Base-by-base conservation (phyloP, 2,329 filamentous ascomycete species). In the Diaporthe longicolla region DNA sequence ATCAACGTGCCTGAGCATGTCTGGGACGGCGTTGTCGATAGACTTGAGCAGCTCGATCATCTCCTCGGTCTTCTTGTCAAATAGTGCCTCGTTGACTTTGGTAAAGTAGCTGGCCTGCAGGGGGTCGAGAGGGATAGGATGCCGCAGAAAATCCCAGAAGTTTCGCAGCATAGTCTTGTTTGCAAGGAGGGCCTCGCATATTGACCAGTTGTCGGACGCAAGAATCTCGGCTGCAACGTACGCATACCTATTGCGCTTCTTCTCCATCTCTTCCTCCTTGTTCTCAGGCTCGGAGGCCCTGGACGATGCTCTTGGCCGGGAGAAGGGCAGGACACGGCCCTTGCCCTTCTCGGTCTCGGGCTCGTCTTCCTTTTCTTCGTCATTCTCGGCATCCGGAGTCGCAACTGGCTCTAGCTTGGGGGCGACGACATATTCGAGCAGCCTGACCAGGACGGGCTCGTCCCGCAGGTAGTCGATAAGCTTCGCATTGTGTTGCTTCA, bases 401-500 rank as follows among this genome's bases (percentile, higher is more conserved):
- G 91, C 86, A 75, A 89, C 84, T 8, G 86, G 84, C 79, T 91
- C 90, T 74, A 90, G 88, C 80, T 91, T 92, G 40, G 95, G 93
- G 58, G 95, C 94, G 78, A 95, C 92, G 78, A 98, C 96, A 87
- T 98, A 98, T 82, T 96, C 92, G 77, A 99, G 91, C 75, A 99
- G 89, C 80, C 91, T 93, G 83, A 95, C 91, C 76, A 99, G 90
- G 73, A 97, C 91, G 79, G 92, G 90, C 78, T 97, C 94, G 81
- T 97, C 94, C 79, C 97, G 93, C 75, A 99, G 88, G 82, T 96
- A 98, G 85, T 98, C 95, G 83, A 98, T 95, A 76, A 99, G 92
- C 87, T 98, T 98, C 74, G 95, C 93, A 86, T 99, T 98, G 86
- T 98, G 95, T 84, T 97, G 94, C 87, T 98, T 99, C 77, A 99